A percentile compares a stretch with the other conserved stretches of the same genome.
Conservation (phyloP, 306 rosid genomes). For the Astragalus membranaceus region DNA sequence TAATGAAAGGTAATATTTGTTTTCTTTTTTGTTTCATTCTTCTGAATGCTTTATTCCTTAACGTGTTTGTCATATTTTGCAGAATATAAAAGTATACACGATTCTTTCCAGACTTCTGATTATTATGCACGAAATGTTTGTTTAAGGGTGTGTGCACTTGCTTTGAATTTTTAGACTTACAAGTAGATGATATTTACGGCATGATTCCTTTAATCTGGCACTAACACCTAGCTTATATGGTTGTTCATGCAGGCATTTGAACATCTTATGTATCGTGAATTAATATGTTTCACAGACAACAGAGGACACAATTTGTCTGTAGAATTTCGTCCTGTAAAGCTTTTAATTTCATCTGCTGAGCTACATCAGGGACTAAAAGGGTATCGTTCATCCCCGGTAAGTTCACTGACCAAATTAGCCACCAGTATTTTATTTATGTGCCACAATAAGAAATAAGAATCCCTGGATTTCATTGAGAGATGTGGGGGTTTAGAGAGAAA, state of each 20-base stretch:
- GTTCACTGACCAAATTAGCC: conserved; percentile 17
- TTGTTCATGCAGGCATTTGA: conserved; percentile 71
- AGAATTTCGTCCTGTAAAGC: conserved; percentile 75
- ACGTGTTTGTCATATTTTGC: conserved; percentile 29
- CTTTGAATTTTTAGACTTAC: background rate
- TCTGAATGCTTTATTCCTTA: conserved; percentile 8
- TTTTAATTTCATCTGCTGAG: conserved; percentile 52
- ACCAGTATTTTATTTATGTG: background rate
- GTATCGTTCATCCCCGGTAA: conserved; percentile 71
- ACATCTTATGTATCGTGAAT: conserved; percentile 69
- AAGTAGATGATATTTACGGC: conserved; percentile 4
- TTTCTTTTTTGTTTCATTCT: conserved; percentile 6
- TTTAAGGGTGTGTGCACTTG: conserved; percentile 55
- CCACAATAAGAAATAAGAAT: conserved; percentile 8
- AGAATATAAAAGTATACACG: conserved; percentile 71
- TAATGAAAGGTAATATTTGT: conserved; percentile 65
- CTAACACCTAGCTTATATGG: background rate
- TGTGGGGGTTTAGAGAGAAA: no score
- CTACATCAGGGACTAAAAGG: conserved; percentile 66
- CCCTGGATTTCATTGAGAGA: conserved; percentile 6
- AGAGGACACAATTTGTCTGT: conserved; percentile 60
- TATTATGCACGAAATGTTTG: conserved; percentile 59
- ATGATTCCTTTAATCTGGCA: background rate
- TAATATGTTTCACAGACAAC: conserved; percentile 68
- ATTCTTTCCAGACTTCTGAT: conserved; percentile 59